Percentiles rank a stretch among this genome's conserved stretches.
phyloP scores from a whole-genome alignment of 495 filamentous ascomycete species.

The Endocarpon pusillum region DNA sequence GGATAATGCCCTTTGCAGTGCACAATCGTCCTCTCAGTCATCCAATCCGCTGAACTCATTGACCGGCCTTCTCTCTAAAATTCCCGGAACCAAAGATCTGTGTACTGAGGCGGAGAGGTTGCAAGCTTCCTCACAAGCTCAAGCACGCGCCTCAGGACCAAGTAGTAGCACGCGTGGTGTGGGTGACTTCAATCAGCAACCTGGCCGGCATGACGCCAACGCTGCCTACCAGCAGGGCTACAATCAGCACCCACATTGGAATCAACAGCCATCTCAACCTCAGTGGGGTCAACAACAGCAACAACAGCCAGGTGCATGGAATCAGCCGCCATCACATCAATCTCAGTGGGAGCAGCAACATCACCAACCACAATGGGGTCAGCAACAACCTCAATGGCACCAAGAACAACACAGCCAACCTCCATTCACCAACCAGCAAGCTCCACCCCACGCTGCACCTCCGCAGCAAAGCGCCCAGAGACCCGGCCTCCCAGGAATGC shows the following conservation, averaged over 20 bases:
- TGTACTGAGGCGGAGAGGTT: constrained; percentile 62
- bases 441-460: constrained; percentile 2
- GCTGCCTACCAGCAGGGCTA: constrained; percentile 2
- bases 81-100: constrained; percentile 64
- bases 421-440: background rate
- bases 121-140: constrained; percentile 55
- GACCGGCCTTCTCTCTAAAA: constrained; percentile 52
- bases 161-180: constrained; percentile 4
- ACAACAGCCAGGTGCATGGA: too few relatives aligned
- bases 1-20: constrained; percentile 52
- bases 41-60: constrained; percentile 34
- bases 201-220: constrained; percentile 9
- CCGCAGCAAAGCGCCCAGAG: constrained; percentile 6
- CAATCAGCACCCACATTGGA: background rate
- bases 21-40: constrained; percentile 32
- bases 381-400: constrained; percentile 7
- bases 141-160: constrained; percentile 44
- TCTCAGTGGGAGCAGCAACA: constrained; percentile 13
- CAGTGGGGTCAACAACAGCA: background rate
- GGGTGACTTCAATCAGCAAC: background rate
- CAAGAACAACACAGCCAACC: constrained; percentile 1
- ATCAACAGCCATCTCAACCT: constrained; percentile 1
- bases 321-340: constrained; percentile 7
- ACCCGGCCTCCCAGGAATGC: constrained; percentile 37
- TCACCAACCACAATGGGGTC: constrained; percentile 11